Evolutionary conservation across 345 rosid genomes (phyloP).

Genomic region (rapeseed (Brassica napus)): Da-Ae NC_063439.1:2034001-2034500

Average conservation of each 20-base stretch:
- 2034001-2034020: conserved; percentile 84
- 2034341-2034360: conserved; percentile 99
- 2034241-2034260: not conserved
- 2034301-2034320: conserved; percentile 12
- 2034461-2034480: conserved; percentile 98
- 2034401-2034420: conserved; percentile 76
- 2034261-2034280: not conserved
- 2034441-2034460: conserved; percentile 99
- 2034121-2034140: not conserved
- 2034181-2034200: not conserved
- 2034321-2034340: conserved; percentile 76
- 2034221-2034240: not conserved
- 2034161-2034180: not conserved
- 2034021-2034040: conserved; percentile 75
- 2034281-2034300: not conserved
- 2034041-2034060: conserved; percentile 91
- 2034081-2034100: not conserved
- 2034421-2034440: conserved; percentile 95
- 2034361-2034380: conserved; percentile 99
- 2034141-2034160: not conserved
- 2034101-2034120: not conserved
- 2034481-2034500: conserved; percentile 9
- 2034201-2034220: not conserved
- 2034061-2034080: conserved; percentile 44
- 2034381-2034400: conserved; percentile 89